phyloP scores from a whole-genome alignment of 306 rosid genomes.

The Boehmeria nivea region DNA sequence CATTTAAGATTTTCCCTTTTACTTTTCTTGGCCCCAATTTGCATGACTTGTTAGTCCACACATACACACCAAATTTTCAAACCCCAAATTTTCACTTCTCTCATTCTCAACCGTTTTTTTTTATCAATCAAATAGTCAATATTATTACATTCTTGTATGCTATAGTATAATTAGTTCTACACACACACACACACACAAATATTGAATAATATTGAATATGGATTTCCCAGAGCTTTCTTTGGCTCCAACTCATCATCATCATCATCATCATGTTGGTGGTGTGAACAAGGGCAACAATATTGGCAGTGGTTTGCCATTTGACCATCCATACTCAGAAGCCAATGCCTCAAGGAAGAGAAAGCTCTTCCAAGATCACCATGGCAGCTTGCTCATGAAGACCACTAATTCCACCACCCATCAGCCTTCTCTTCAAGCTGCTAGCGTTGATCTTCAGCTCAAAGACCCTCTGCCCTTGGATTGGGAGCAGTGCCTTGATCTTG shows the following conservation, averaged over 20 bases:
- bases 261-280: neutral
- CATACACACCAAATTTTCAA: neutral
- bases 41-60: conserved; percentile 12
- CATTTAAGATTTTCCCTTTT: too few relatives aligned
- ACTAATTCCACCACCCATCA: too few relatives aligned
- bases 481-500: conserved; percentile 54
- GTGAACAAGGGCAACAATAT: too few relatives aligned
- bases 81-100: neutral
- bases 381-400: conserved; percentile 2
- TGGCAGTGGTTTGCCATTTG: conserved; percentile 4
- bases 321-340: conserved; percentile 9
- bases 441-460: conserved; percentile 40
- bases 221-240: conserved; percentile 32
- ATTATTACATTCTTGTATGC: too few relatives aligned
- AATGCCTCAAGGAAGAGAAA: conserved; percentile 30
- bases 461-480: conserved; percentile 44
- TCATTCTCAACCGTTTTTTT: too few relatives aligned
- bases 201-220: conserved; percentile 5
- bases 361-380: conserved; percentile 25
- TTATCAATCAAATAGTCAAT: too few relatives aligned
- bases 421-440: neutral
- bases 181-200: neutral
- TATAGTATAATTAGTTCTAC: too few relatives aligned
- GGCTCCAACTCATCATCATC: conserved; percentile 21
- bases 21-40: too few relatives aligned